These are phyloP conservation scores for Debaryomyces coudertii DNA, from an alignment of 1,139 yeast species.

Conservation along the genomic window DNA sequence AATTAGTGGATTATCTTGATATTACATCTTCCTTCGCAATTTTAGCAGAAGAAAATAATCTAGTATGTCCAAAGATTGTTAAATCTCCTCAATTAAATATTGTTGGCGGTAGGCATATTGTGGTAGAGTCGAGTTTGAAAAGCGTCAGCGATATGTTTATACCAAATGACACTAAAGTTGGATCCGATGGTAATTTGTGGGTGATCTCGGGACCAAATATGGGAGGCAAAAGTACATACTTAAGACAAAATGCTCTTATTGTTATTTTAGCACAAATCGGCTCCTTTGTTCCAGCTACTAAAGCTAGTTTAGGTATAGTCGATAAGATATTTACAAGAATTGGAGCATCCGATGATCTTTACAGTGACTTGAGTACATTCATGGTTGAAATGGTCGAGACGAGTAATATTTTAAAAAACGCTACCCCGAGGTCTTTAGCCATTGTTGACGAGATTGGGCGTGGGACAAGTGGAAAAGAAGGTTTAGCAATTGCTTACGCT, in stretches of 20 bases:
- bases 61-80: constrained; percentile 69
- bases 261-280: constrained; percentile 90
- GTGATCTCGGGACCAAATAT: constrained; percentile 93
- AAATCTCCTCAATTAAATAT: constrained; percentile 49
- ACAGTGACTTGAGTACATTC: constrained; percentile 85
- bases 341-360: constrained; percentile 91
- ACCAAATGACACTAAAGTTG: constrained; percentile 57
- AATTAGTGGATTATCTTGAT: constrained; percentile 68
- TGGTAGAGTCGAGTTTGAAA: constrained; percentile 78
- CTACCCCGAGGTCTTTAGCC: constrained; percentile 78
- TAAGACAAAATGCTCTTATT: constrained; percentile 85
- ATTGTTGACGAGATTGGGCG: constrained; percentile 96
- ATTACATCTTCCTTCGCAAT: constrained; percentile 72
- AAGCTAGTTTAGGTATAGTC: constrained; percentile 75
- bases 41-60: constrained; percentile 63
- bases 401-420: constrained; percentile 72
- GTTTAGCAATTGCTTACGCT: constrained; percentile 88
- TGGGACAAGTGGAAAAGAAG: constrained; percentile 91
- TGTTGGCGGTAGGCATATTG: constrained; percentile 76
- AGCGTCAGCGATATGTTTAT: constrained; percentile 56
- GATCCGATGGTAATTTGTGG: constrained; percentile 49
- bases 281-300: constrained; percentile 78
- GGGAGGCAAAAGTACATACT: constrained; percentile 95
- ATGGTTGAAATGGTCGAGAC: constrained; percentile 99
- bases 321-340: constrained; percentile 87